phyloP scores from a whole-genome alignment of 306 rosid genomes.

The Urtica urens region DNA sequence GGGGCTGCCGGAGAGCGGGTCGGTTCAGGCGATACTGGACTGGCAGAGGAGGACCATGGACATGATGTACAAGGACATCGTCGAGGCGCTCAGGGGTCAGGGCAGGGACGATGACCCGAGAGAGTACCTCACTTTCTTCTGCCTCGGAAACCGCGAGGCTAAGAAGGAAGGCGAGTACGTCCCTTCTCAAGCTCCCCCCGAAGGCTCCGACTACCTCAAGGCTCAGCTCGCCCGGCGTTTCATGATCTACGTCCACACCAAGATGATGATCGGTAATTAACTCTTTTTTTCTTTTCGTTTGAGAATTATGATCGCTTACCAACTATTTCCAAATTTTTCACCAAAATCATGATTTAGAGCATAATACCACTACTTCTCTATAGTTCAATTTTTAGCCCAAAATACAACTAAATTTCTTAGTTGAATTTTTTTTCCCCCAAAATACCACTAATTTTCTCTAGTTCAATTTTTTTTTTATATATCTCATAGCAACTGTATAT shows the following conservation, averaged over 20 bases:
- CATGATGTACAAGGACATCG: conserved; percentile 34
- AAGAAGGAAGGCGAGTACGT: conserved; percentile 34
- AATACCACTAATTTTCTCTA: too few relatives aligned
- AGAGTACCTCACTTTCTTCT: conserved; percentile 36
- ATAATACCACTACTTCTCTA: too few relatives aligned
- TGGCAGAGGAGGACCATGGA: conserved; percentile 49
- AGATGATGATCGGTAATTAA: conserved; percentile 41
- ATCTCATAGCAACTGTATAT: too few relatives aligned
- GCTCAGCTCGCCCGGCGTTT: conserved; percentile 37
- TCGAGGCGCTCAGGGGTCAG: conserved; percentile 13
- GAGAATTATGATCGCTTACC: background rate
- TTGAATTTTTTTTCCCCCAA: too few relatives aligned
- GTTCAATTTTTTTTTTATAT: too few relatives aligned
- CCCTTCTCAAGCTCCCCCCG: conserved; percentile 28
- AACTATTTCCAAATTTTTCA: background rate
- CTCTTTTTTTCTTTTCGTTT: too few relatives aligned
- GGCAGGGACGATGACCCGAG: conserved; percentile 36
- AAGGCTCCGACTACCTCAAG: conserved; percentile 23
- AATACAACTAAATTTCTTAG: too few relatives aligned
- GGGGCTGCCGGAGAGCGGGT: conserved; percentile 34
- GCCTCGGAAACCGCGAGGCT: conserved; percentile 38
- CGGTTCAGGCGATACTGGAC: conserved; percentile 42
- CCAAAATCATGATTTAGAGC: too few relatives aligned
- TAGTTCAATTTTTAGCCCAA: too few relatives aligned
- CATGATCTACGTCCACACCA: conserved; percentile 42